A percentile compares a stretch with the other conserved stretches of the same genome.
These are phyloP conservation scores for Bertia moriformis DNA, from an alignment of 2,329 filamentous ascomycete species.

Conservation along the genomic window DNA sequence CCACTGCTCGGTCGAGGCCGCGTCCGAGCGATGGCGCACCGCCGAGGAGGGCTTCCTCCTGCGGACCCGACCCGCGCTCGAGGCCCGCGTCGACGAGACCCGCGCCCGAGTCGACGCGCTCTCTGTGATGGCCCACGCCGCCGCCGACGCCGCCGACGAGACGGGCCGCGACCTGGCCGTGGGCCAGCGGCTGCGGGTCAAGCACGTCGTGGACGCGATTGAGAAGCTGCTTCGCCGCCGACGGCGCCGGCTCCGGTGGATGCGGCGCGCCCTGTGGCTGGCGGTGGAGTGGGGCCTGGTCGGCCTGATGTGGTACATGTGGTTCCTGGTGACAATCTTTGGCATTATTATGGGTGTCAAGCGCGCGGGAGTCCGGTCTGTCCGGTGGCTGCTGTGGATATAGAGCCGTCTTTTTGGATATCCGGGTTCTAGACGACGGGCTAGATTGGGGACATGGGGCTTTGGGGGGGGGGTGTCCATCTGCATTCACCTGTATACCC, in stretches of 20 bases:
- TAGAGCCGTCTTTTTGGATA: constrained; percentile 15
- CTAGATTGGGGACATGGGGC: too few relatives aligned
- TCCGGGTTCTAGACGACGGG: too few relatives aligned
- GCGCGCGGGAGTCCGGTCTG: constrained; percentile 38
- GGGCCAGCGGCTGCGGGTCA: constrained; percentile 65
- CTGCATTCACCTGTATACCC: too few relatives aligned
- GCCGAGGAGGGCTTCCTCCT: constrained; percentile 43
- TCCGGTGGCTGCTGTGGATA: constrained; percentile 77
- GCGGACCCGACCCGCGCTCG: constrained; percentile 40
- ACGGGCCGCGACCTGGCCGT: constrained; percentile 64
- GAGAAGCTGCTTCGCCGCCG: constrained; percentile 61
- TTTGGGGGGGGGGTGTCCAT: too few relatives aligned
- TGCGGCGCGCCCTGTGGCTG: constrained; percentile 64
- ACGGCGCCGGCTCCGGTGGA: constrained; percentile 54
- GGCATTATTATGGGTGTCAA: constrained; percentile 50
- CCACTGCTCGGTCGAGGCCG: constrained; percentile 33
- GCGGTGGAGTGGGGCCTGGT: constrained; percentile 77
- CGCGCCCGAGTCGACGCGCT: constrained; percentile 34
- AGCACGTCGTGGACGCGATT: constrained; percentile 66
- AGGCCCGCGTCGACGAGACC: too few relatives aligned
- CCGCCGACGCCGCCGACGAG: constrained; percentile 67
- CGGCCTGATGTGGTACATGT: constrained; percentile 85
- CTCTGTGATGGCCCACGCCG: constrained; percentile 44
- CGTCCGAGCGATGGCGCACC: constrained; percentile 30
- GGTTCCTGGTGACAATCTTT: constrained; percentile 71